Conservation (phyloP, 345 rosid species). For the Populus ilicifolia region DNA sequence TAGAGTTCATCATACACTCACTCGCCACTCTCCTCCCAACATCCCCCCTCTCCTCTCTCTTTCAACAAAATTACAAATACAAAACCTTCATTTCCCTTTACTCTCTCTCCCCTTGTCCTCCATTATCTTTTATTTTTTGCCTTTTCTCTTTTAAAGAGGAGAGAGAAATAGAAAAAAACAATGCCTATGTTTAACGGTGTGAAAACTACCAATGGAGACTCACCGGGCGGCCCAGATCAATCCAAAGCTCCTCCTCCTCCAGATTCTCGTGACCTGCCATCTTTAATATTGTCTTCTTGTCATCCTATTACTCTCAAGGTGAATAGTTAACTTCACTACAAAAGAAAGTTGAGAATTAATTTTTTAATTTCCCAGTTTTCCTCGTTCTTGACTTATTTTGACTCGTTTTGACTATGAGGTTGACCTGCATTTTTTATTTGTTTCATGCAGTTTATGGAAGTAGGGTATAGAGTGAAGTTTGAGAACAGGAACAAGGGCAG, state of each 20-base stretch:
- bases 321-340: background rate
- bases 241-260: conserved; percentile 31
- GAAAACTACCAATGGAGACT: conserved; percentile 24
- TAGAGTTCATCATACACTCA: background rate
- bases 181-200: conserved; percentile 39
- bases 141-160: background rate
- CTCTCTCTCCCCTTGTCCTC: background rate
- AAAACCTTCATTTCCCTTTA: background rate
- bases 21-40: background rate
- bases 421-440: conserved; percentile 19
- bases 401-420: conserved; percentile 18
- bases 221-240: conserved; percentile 34
- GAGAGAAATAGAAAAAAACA: background rate
- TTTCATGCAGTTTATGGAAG: conserved; percentile 66
- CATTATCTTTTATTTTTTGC: background rate
- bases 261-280: conserved; percentile 42
- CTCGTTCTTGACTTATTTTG: background rate
- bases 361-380: no score
- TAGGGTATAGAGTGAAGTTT: conserved; percentile 51
- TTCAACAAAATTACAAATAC: background rate
- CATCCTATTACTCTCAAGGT: conserved; percentile 87
- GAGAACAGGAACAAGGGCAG: conserved; percentile 26
- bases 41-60: background rate
- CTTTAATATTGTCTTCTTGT: conserved; percentile 48
- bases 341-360: background rate